Conservation (phyloP, 164 flowering plant genomes). For the Akebia trifoliata region DNA sequence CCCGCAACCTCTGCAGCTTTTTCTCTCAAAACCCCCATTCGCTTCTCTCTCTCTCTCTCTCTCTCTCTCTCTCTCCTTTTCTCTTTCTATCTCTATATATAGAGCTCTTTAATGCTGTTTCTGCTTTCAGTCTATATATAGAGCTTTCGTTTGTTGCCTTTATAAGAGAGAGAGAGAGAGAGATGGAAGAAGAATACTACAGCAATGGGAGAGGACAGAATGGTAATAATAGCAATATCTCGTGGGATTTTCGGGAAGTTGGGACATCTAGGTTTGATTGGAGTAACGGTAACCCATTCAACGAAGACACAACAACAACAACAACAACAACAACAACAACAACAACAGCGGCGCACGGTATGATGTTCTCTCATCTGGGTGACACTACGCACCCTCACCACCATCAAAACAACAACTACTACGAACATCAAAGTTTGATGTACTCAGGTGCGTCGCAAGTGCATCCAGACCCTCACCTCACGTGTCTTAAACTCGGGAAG, state of each 20-base stretch:
- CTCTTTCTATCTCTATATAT: too few species aligned
- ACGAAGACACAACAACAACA: conserved; percentile 5
- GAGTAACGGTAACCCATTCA: conserved; percentile 11
- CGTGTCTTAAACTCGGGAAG: conserved; percentile 65
- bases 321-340: neutral
- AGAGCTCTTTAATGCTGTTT: too few species aligned
- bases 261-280: conserved; percentile 18
- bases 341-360: conserved; percentile 5
- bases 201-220: conserved; percentile 17
- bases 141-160: too few species aligned
- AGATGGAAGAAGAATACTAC: neutral
- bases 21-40: neutral
- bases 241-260: conserved; percentile 28
- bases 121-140: too few species aligned
- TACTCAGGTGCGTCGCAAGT: conserved; percentile 4
- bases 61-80: neutral
- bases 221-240: conserved; percentile 14
- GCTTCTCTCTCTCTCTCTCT: too few species aligned
- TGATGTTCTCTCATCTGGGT: conserved; percentile 8
- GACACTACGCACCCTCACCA: conserved; percentile 9
- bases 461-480: conserved; percentile 48
- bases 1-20: neutral
- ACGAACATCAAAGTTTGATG: too few species aligned
- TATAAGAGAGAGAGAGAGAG: neutral
- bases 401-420: too few species aligned